These are phyloP conservation scores for Colletotrichum tabaci DNA, from an alignment of 2,329 filamentous ascomycete species.

Conservation along the genomic window DNA sequence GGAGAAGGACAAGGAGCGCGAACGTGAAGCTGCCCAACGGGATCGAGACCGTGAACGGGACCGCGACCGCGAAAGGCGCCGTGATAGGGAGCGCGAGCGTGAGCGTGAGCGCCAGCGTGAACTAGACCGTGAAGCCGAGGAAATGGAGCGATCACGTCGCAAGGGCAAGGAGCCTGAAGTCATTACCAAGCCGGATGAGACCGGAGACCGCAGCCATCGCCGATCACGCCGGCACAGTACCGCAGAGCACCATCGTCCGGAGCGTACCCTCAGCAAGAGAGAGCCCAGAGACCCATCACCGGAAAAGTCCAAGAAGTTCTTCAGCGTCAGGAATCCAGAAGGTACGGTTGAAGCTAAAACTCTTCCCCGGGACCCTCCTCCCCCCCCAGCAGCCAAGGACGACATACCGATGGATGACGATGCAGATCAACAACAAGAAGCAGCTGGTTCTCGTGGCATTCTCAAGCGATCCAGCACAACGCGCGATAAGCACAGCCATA, in stretches of 20 bases:
- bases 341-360: constrained; percentile 49
- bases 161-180: constrained; percentile 54
- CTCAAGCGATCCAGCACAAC: constrained; percentile 52
- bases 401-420: constrained; percentile 40
- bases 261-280: constrained; percentile 46
- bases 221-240: constrained; percentile 60
- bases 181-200: constrained; percentile 32
- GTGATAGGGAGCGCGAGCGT: constrained; percentile 47
- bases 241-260: constrained; percentile 51
- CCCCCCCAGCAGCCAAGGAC: constrained; percentile 43
- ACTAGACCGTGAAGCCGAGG: constrained; percentile 18
- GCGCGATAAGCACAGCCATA: constrained; percentile 49
- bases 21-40: constrained; percentile 38
- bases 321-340: constrained; percentile 57
- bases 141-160: constrained; percentile 41
- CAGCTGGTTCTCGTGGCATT: constrained; percentile 47
- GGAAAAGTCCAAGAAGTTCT: constrained; percentile 56
- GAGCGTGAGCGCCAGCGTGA: constrained; percentile 42
- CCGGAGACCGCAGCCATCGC: constrained; percentile 50
- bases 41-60: constrained; percentile 30
- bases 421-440: constrained; percentile 44
- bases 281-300: constrained; percentile 46
- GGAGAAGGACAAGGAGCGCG: constrained; percentile 38
- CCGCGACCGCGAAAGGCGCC: constrained; percentile 23
- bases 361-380: constrained; percentile 41